Evolutionary conservation across 139 green algal species (phyloP).

Genomic region (Chlorella sorokiniana): DNA sequence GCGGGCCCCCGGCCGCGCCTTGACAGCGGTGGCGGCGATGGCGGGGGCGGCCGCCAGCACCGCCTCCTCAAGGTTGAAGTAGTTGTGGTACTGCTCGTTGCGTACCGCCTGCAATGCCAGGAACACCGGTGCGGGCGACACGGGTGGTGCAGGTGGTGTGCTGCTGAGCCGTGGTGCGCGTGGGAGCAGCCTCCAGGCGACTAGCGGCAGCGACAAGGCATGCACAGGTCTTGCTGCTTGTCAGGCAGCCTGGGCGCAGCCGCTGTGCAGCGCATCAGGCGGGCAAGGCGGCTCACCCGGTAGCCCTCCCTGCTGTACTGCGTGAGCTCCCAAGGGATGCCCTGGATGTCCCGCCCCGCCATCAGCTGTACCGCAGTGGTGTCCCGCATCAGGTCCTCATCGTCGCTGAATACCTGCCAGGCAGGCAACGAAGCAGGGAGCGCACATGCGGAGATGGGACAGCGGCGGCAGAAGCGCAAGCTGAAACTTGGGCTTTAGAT

Average conservation of each 20-base stretch:
- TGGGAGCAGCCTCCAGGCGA: too few relatives aligned
- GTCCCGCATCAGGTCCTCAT: conserved; percentile 39
- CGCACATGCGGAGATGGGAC: not conserved
- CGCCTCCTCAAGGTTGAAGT: conserved; percentile 80
- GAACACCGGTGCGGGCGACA: not conserved
- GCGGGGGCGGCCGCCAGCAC: conserved; percentile 35
- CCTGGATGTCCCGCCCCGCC: conserved; percentile 50
- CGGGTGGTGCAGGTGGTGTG: not conserved
- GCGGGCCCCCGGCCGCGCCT: not conserved
- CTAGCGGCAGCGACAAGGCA: too few relatives aligned
- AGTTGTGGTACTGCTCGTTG: conserved; percentile 82
- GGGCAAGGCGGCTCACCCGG: conserved; percentile 53
- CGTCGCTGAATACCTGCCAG: conserved; percentile 39
- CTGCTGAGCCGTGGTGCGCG: not conserved
- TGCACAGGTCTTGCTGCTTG: too few relatives aligned
- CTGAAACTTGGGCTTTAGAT: too few relatives aligned
- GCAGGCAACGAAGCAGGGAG: not conserved
- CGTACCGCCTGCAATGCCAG: conserved; percentile 33
- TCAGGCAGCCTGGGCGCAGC: too few relatives aligned
- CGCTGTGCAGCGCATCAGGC: too few relatives aligned
- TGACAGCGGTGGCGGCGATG: conserved; percentile 9
- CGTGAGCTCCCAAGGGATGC: conserved; percentile 60
- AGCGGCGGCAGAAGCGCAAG: not conserved
- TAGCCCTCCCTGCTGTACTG: conserved; percentile 77
- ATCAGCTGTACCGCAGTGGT: conserved; percentile 46